A percentile compares a stretch with the other conserved stretches of the same genome.
These are phyloP conservation scores for Microdochium nivale DNA, from an alignment of 2,329 filamentous ascomycete genomes.

Conservation along the genomic window DNA sequence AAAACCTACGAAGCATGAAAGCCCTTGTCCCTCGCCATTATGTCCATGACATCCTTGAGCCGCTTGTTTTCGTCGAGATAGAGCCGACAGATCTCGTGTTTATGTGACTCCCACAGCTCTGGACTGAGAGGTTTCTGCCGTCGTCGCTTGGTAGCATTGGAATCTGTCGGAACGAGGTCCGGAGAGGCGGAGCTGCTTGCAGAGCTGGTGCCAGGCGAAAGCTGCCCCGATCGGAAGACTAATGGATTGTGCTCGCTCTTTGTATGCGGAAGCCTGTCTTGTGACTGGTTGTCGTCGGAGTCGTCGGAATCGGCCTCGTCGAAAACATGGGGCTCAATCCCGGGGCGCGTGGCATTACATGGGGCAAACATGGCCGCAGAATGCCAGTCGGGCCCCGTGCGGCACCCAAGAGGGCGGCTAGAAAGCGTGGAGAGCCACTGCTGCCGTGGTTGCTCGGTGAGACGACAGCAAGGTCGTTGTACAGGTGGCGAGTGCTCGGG, in stretches of 20 bases:
- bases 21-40: slow-evolving; percentile 13
- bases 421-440: not conserved
- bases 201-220: not conserved
- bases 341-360: not conserved
- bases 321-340: not conserved
- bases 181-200: not conserved
- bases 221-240: not conserved
- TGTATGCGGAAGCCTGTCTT: not conserved
- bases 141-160: not conserved
- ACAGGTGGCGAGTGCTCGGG: too few species aligned
- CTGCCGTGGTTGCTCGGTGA: not conserved
- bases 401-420: not conserved
- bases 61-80: slow-evolving; percentile 19
- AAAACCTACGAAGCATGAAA: slow-evolving; percentile 18
- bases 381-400: not conserved
- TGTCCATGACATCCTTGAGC: slow-evolving; percentile 19
- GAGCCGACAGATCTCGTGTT: slow-evolving; percentile 16
- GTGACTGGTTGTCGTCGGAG: not conserved
- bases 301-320: not conserved
- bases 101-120: slow-evolving; percentile 14
- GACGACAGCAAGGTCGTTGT: too few species aligned
- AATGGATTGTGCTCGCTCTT: not conserved
- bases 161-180: not conserved
- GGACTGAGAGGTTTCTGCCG: slow-evolving; percentile 14
- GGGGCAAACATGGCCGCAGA: not conserved